Conservation (phyloP, 2,329 filamentous ascomycete species). For the Chrysoporthe deuterocubensis region DNA sequence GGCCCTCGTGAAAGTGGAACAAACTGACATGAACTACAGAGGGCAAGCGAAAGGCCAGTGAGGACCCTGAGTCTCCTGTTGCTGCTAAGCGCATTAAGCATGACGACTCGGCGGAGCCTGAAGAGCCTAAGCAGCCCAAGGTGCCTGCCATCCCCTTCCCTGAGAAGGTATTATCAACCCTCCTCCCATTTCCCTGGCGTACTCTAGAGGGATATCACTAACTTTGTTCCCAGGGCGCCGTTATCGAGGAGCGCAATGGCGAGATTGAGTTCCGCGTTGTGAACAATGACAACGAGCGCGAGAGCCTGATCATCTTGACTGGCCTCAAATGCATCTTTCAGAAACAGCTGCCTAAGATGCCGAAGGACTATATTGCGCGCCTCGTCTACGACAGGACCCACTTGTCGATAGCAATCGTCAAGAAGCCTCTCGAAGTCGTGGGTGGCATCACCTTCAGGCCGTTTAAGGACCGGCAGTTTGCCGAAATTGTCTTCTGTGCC, state of each 20-base stretch:
- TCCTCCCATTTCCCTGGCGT: neutral
- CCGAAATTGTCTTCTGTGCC: slow-evolving; percentile 98
- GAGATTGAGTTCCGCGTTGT: slow-evolving; percentile 98
- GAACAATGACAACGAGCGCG: slow-evolving; percentile 89
- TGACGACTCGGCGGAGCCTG: slow-evolving; percentile 46
- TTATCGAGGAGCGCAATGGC: slow-evolving; percentile 89
- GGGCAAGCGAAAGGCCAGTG: slow-evolving; percentile 74
- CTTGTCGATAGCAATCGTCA: slow-evolving; percentile 94
- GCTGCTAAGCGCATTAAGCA: slow-evolving; percentile 69
- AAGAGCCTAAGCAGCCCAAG: slow-evolving; percentile 48
- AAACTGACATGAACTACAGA: slow-evolving; percentile 39
- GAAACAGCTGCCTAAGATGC: slow-evolving; percentile 98
- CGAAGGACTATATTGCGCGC: slow-evolving; percentile 97
- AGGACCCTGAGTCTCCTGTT: slow-evolving; percentile 65
- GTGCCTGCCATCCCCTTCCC: slow-evolving; percentile 78
- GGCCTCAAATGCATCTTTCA: slow-evolving; percentile 98
- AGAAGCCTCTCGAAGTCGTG: slow-evolving; percentile 93
- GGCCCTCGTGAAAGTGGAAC: slow-evolving; percentile 11
- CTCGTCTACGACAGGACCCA: slow-evolving; percentile 97
- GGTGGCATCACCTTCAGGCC: slow-evolving; percentile 96
- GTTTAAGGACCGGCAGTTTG: slow-evolving; percentile 89
- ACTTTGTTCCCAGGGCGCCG: slow-evolving; percentile 67
- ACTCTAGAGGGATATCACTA: slow-evolving; percentile 21
- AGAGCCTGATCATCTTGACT: slow-evolving; percentile 91
- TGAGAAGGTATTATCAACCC: slow-evolving; percentile 69